A percentile compares a stretch with the other conserved stretches of the same genome.
Evolutionary conservation across 305 asterid genomes (phyloP).

Genomic region (Salvia sclarea): DNA sequence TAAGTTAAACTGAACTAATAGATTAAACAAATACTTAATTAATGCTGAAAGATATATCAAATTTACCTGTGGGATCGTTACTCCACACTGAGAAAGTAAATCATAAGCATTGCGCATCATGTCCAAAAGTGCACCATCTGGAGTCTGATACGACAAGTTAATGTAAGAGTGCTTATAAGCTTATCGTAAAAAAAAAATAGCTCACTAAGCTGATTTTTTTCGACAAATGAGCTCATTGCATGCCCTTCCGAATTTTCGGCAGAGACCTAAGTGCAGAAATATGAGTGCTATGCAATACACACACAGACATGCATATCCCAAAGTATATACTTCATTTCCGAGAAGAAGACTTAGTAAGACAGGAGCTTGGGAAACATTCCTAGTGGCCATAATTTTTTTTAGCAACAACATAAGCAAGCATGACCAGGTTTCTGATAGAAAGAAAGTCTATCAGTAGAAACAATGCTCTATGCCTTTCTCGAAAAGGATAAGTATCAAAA

Average conservation of each 20-base stretch:
- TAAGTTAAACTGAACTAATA: too few species aligned
- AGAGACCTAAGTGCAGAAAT: constrained; percentile 4
- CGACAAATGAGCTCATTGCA: constrained; percentile 22
- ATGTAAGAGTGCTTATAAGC: not conserved
- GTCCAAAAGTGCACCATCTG: constrained; percentile 96
- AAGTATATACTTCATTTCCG: not conserved
- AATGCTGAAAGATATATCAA: constrained; percentile 13
- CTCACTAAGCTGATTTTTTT: constrained; percentile 6
- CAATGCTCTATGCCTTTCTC: constrained; percentile 13
- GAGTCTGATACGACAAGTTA: constrained; percentile 74
- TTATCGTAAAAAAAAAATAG: not conserved
- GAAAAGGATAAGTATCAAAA: constrained; percentile 26
- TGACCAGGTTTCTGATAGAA: constrained; percentile 22
- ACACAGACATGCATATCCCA: not conserved
- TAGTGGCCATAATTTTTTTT: constrained; percentile 16
- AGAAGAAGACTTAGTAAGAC: constrained; percentile 14
- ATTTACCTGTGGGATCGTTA: constrained; percentile 78
- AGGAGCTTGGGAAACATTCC: constrained; percentile 24
- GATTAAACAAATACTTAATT: constrained; percentile 15
- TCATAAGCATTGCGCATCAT: constrained; percentile 94
- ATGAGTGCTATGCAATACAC: not conserved
- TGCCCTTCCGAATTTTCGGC: not conserved
- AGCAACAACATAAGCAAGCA: constrained; percentile 21
- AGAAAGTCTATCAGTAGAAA: constrained; percentile 21
- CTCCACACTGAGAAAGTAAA: constrained; percentile 79